Conservation (phyloP, 768 basidiomycete genomes). For the Dendrothele bispora region DNA sequence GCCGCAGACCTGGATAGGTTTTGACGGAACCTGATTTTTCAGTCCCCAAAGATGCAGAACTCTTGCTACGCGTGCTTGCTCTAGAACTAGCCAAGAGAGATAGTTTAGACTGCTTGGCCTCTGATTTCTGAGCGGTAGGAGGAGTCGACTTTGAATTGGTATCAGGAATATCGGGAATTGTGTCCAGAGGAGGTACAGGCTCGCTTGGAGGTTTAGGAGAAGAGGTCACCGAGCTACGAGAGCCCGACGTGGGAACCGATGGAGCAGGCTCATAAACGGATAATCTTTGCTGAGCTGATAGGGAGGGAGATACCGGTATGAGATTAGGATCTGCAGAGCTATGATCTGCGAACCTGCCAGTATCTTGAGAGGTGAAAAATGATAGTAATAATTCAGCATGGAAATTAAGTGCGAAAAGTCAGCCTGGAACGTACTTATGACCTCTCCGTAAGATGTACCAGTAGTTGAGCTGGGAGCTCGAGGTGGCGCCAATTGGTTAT, state of each 20-base stretch:
- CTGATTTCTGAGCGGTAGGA: conserved; percentile 20
- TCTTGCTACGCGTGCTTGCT: conserved; percentile 50
- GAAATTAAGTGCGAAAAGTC: not conserved
- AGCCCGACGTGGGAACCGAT: conserved; percentile 44
- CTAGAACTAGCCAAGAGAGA: conserved; percentile 68
- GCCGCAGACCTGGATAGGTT: conserved; percentile 71
- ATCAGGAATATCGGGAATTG: conserved; percentile 57
- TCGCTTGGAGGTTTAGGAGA: conserved; percentile 42
- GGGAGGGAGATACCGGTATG: conserved; percentile 65
- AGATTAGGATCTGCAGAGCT: conserved; percentile 49
- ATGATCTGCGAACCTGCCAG: not conserved
- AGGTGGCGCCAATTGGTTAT: conserved; percentile 34
- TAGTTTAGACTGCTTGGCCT: conserved; percentile 60
- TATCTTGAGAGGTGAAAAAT: conserved; percentile 12
- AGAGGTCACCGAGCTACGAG: conserved; percentile 33
- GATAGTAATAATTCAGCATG: conserved; percentile 8
- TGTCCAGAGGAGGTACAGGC: conserved; percentile 44
- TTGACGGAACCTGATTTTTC: conserved; percentile 61
- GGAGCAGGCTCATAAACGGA: conserved; percentile 59
- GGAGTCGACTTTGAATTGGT: conserved; percentile 45
- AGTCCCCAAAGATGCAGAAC: conserved; percentile 55
- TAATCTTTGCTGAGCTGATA: conserved; percentile 61
- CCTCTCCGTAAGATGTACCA: conserved; percentile 63
- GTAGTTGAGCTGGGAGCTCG: conserved; percentile 39
- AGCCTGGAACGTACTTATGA: conserved; percentile 48